These are phyloP conservation scores for Dendrothele bispora DNA, from an alignment of 768 basidiomycete genomes.

Conservation along the genomic window DNA sequence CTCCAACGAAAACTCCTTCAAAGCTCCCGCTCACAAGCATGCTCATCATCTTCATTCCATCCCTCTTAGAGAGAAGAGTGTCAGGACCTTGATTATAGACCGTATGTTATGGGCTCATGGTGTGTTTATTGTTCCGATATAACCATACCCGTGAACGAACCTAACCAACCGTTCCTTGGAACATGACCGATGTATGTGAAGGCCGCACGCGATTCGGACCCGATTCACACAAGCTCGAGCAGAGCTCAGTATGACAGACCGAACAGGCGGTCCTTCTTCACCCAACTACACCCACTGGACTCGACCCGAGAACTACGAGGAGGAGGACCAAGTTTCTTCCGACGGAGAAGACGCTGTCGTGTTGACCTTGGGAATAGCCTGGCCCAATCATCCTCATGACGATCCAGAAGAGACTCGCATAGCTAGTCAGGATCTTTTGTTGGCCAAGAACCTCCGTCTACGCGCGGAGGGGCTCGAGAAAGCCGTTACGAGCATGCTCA, in stretches of 20 bases:
- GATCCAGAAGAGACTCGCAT: slow-evolving; percentile 61
- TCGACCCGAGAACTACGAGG: slow-evolving; percentile 75
- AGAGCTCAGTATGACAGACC: slow-evolving; percentile 84
- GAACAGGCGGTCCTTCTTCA: slow-evolving; percentile 66
- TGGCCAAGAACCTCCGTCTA: slow-evolving; percentile 65
- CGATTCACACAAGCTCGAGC: slow-evolving; percentile 83
- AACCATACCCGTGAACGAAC: no score
- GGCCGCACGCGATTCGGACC: no score
- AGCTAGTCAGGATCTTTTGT: slow-evolving; percentile 56
- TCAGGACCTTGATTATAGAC: slow-evolving; percentile 83
- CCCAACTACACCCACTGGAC: slow-evolving; percentile 61
- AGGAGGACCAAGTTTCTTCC: slow-evolving; percentile 65
- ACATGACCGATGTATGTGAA: no score
- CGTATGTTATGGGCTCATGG: slow-evolving; percentile 86
- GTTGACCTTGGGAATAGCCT: slow-evolving; percentile 54
- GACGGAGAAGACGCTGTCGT: slow-evolving; percentile 60
- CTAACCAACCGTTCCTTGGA: no score
- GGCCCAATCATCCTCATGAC: slow-evolving; percentile 44
- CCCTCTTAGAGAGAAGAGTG: slow-evolving; percentile 86
- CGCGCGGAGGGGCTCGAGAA: slow-evolving; percentile 84
- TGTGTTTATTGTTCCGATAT: no score
- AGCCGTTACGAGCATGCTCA: slow-evolving; percentile 77
- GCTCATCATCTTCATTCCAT: slow-evolving; percentile 87
- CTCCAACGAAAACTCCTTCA: slow-evolving; percentile 40
- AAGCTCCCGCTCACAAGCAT: slow-evolving; percentile 81